Base-by-base conservation (phyloP, 2,329 filamentous ascomycete genomes). In the Plenodomus biglobosus region DNA sequence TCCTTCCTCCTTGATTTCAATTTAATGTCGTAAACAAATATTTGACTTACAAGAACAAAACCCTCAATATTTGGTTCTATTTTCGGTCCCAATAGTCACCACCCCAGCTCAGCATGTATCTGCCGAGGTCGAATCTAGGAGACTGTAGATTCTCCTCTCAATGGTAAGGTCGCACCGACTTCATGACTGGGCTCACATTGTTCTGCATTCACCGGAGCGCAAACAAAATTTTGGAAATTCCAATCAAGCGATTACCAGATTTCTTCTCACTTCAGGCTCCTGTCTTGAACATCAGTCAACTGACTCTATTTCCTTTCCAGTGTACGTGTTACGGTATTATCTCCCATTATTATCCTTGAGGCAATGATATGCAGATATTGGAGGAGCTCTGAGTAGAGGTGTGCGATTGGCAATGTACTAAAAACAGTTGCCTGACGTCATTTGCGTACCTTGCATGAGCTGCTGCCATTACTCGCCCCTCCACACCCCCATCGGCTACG, bases 101-200 rank as follows among this genome's bases (percentile, higher is more conserved):
- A 76, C 83, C 0, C 68, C 74, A 1, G 65, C 73, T 0, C 65
- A 73, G 18, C 77, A 81, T 52, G 79, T 80, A 0, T 64, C 70
- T 6, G 59, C 76, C 3, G 81, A 84, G 51, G 84, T 81, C 65
- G 75, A 76, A 18, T 82, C 79, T 0, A 80, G 83, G 51, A 64
- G 75, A 1, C 62, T 82, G 1, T 80, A 80, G 46, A 65, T 63
- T 0, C 60, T 84, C 3, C 63, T 0, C 60, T 84, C 3, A 61
- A 76, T 19, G 73, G 70, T 2, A 61, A 68, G n/a, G 59, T 68
- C 13, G 51, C 55, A 3, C 56, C 64, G 0, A 65, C 71, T 0
- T 42, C 66, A 0, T 77, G 73, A n/a, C n/a, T n/a, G n/a, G n/a
- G n/a, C 22, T 24, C 22, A 5, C 22, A 24, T 24, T 24, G 10